Evolutionary conservation across 139 green algal genomes (phyloP).

Genomic region (Eudorina sp.): DNA sequence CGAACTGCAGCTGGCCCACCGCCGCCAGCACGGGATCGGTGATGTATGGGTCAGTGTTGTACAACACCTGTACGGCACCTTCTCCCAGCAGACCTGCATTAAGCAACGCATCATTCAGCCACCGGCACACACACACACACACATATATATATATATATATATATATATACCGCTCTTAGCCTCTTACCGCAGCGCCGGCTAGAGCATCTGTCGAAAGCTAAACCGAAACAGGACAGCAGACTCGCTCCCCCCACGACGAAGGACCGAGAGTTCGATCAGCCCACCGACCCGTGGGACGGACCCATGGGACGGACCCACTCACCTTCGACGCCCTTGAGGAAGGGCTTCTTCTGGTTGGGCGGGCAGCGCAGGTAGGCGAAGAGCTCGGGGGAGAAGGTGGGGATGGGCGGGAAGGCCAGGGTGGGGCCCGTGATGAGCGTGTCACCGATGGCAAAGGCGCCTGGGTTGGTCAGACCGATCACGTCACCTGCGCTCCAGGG

Average conservation of each 20-base stretch:
- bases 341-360: constrained; percentile 82
- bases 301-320: too few species aligned
- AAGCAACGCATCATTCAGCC: too few species aligned
- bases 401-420: constrained; percentile 81
- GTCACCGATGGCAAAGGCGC: constrained; percentile 75
- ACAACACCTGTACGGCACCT: constrained; percentile 82
- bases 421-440: constrained; percentile 56
- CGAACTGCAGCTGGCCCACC: constrained; percentile 82
- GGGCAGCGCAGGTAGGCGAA: constrained; percentile 81
- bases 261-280: too few species aligned
- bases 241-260: too few species aligned
- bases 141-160: too few species aligned
- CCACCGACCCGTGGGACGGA: background rate
- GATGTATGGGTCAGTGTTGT: constrained; percentile 77
- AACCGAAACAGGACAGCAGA: too few species aligned
- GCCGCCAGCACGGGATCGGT: constrained; percentile 85
- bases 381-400: constrained; percentile 85
- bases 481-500: constrained; percentile 66
- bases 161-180: background rate
- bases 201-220: too few species aligned
- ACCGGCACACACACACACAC: too few species aligned
- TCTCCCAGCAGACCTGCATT: constrained; percentile 78
- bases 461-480: constrained; percentile 86
- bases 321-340: constrained; percentile 82
- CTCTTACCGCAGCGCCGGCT: background rate